Base-by-base conservation (phyloP, 768 basidiomycete genomes). In the Suillus bovinus region DNA sequence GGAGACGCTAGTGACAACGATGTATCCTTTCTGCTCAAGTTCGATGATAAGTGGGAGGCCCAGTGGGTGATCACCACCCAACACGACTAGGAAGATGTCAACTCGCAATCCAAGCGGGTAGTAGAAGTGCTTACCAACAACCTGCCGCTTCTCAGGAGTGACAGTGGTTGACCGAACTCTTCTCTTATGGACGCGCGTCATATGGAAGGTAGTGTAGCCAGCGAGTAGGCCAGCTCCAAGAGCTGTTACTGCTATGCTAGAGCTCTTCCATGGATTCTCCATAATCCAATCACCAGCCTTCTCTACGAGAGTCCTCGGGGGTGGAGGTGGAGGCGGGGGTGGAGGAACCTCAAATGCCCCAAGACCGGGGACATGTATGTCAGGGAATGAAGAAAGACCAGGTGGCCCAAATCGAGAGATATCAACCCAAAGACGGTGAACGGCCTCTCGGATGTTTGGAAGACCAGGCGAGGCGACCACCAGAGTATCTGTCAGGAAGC, bases 1-100 rank as follows among this genome's bases (percentile, higher is more conserved):
- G 0, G 86, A 78, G 20, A 94, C 93, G 63, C 90, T 94, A 5
- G 87, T 80, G 64, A 96, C 86, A 41, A 96, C 88, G 67, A 94
- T 89, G 69, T 89, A 95, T 0, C 91, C 93, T 63, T 86, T 84
- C 69, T 79, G 81, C 76, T 94, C 91, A 50, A 96, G 79, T 59
- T 88, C 88, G 52, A 83, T 69, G 59, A 94, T 86, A 46, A 95
- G 74, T 9, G 90, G 85, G n/a, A 86, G 78, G 8, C 85, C 92
- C 57, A 87, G 78, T 1, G 88, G 84, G 22, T 82, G 81, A 69
- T 95, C 94, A 10, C 88, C 94, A 31, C 94, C 94, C 44, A 94
- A 81, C 31, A 94, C 82, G 41, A 94, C 91, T 93, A 31, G 46
- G 59, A 63, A 36, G 36, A 59, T 10, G 54, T 34, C 52, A 50